These are phyloP conservation scores for Elsinoe australis DNA, from an alignment of 2,329 filamentous ascomycete genomes.

Conservation along the genomic window DNA sequence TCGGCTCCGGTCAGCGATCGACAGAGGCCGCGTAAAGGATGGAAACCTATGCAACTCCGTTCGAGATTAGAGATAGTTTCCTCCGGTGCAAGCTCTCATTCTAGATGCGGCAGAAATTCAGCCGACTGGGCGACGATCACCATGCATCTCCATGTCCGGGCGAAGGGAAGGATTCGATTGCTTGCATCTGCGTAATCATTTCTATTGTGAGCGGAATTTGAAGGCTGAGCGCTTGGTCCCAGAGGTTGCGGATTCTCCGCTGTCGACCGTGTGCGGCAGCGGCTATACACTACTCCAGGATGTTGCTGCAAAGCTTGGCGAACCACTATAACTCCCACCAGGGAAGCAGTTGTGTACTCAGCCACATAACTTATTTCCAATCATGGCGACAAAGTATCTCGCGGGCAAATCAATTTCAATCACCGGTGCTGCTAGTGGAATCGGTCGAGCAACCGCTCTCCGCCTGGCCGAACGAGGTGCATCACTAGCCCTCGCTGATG, in stretches of 20 bases:
- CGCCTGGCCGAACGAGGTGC: slow-evolving; percentile 40
- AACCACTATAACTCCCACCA: too few species aligned
- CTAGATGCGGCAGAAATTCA: too few species aligned
- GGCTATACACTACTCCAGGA: neutral
- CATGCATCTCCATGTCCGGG: too few species aligned
- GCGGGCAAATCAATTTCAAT: slow-evolving; percentile 26
- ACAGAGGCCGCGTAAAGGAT: neutral
- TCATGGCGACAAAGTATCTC: slow-evolving; percentile 20
- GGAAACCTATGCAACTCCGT: neutral
- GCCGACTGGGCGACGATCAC: too few species aligned
- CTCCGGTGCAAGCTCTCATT: too few species aligned
- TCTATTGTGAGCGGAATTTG: too few species aligned
- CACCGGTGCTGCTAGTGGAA: slow-evolving; percentile 32
- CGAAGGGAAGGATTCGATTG: too few species aligned
- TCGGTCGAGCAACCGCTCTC: slow-evolving; percentile 37
- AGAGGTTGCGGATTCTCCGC: neutral
- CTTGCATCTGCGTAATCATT: too few species aligned
- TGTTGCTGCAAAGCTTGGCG: neutral
- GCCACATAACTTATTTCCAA: neutral
- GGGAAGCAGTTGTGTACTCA: too few species aligned
- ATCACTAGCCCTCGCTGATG: slow-evolving; percentile 37
- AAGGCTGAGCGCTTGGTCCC: too few species aligned
- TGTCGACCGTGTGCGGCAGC: neutral
- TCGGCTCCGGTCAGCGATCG: neutral
- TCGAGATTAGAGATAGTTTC: neutral